These are phyloP conservation scores for Lactarius quietus DNA, from an alignment of 768 basidiomycete genomes.

Conservation along the genomic window DNA sequence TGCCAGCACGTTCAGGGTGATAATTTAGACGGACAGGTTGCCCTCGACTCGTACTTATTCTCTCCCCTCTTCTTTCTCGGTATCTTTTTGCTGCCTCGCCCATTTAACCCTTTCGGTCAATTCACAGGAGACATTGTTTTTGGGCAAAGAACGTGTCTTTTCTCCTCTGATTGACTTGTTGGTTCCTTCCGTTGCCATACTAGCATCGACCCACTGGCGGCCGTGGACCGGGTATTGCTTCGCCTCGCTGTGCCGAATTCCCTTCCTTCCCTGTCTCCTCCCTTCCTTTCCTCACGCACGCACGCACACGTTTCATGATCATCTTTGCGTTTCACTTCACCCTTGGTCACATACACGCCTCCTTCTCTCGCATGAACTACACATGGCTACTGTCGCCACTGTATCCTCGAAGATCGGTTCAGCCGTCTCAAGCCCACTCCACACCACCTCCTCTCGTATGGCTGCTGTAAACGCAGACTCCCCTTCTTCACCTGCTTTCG, in stretches of 20 bases:
- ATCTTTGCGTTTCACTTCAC: not conserved
- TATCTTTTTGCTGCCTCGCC: not conserved
- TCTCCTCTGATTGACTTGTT: not conserved
- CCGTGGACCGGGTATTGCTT: not conserved
- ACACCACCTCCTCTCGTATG: slow-evolving; percentile 39
- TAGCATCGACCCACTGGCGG: not conserved
- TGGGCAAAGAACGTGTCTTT: not conserved
- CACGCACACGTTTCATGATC: not conserved
- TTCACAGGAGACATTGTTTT: not conserved
- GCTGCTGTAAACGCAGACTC: slow-evolving; percentile 25
- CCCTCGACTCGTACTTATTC: not conserved
- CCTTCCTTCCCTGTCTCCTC: not conserved
- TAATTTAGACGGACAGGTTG: not conserved
- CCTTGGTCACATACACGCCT: not conserved
- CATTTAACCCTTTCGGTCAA: not conserved
- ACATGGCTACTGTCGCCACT: slow-evolving; percentile 47
- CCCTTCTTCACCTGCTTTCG: not conserved
- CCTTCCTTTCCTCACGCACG: not conserved
- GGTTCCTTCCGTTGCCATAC: not conserved
- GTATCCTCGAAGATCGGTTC: slow-evolving; percentile 38
- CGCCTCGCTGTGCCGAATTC: not conserved
- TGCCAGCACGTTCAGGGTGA: not conserved
- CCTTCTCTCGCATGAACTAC: slow-evolving; percentile 26
- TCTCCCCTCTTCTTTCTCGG: not conserved
- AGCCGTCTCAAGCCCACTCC: slow-evolving; percentile 43